phyloP scores from a whole-genome alignment of 371 early-diverging fungal species.

The Hamiltosporidium tvaerminnensis region DNA sequence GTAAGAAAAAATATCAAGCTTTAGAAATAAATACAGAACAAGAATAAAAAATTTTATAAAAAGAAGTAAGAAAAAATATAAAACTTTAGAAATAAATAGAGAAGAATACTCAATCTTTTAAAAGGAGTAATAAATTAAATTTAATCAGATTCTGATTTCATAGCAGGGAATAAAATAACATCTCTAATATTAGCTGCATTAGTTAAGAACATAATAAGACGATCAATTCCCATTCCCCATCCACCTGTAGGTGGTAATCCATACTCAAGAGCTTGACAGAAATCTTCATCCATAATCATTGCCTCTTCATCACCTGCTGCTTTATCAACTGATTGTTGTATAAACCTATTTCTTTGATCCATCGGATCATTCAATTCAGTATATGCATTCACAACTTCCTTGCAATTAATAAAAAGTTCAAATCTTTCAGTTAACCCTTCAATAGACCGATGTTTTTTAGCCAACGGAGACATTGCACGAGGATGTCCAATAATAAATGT shows the following conservation, averaged over 20 bases:
- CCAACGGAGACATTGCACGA: slow-evolving; percentile 91
- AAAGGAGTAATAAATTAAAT: neutral
- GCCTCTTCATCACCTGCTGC: slow-evolving; percentile 97
- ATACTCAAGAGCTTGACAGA: slow-evolving; percentile 85
- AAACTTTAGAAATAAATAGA: neutral
- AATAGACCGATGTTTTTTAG: slow-evolving; percentile 79
- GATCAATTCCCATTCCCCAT: slow-evolving; percentile 93
- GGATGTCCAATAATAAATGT: slow-evolving; percentile 93
- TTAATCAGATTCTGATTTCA: slow-evolving; percentile 45
- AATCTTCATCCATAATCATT: slow-evolving; percentile 87
- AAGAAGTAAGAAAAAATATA: no score
- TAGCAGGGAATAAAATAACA: slow-evolving; percentile 77
- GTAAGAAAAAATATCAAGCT: no score
- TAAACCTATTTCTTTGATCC: slow-evolving; percentile 86
- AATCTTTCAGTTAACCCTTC: slow-evolving; percentile 90
- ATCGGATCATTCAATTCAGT: slow-evolving; percentile 92
- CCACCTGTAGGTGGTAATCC: slow-evolving; percentile 95
- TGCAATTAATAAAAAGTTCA: slow-evolving; percentile 92
- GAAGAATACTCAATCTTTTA: neutral
- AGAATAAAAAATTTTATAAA: no score
- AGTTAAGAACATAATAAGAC: slow-evolving; percentile 92
- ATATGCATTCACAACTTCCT: slow-evolving; percentile 94
- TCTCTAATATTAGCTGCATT: slow-evolving; percentile 92
- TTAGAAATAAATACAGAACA: no score
- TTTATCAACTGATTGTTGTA: slow-evolving; percentile 82